Conservation (phyloP, 768 basidiomycete species). For the Crepidotus variabilis region DNA sequence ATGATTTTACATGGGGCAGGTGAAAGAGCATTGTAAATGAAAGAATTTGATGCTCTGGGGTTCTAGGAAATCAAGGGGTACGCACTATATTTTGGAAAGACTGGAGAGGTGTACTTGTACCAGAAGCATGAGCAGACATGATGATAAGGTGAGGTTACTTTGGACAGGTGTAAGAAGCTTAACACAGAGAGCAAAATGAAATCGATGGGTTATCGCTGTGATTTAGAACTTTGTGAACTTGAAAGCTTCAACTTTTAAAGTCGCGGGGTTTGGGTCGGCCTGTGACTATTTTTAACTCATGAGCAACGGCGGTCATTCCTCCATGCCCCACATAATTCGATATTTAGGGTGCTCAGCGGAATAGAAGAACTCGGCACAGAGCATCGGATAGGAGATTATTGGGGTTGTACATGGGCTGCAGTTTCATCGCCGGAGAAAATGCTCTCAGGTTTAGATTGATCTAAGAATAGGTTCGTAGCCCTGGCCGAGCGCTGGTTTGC, state of each 20-base stretch:
- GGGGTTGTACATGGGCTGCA: no score
- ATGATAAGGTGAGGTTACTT: conserved; percentile 10
- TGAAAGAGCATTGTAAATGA: conserved; percentile 40
- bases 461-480: no score
- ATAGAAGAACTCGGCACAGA: no score
- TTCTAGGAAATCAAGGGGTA: conserved; percentile 1
- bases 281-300: no score
- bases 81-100: conserved; percentile 26
- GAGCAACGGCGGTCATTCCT: no score
- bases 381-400: no score
- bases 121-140: conserved; percentile 21
- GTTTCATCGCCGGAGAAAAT: no score
- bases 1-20: conserved; percentile 39
- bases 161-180: conserved; percentile 2
- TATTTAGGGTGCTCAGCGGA: no score
- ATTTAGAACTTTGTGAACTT: neutral
- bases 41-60: neutral
- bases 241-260: conserved; percentile 1
- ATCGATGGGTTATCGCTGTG: conserved; percentile 12
- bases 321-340: no score
- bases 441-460: no score
- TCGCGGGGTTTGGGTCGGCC: neutral
- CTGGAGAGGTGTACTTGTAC: conserved; percentile 24
- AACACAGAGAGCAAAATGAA: conserved; percentile 2
- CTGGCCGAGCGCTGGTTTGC: no score